Evolutionary conservation across 768 basidiomycete species (phyloP).

Genomic region (Leccinum subgranulosum): DNA sequence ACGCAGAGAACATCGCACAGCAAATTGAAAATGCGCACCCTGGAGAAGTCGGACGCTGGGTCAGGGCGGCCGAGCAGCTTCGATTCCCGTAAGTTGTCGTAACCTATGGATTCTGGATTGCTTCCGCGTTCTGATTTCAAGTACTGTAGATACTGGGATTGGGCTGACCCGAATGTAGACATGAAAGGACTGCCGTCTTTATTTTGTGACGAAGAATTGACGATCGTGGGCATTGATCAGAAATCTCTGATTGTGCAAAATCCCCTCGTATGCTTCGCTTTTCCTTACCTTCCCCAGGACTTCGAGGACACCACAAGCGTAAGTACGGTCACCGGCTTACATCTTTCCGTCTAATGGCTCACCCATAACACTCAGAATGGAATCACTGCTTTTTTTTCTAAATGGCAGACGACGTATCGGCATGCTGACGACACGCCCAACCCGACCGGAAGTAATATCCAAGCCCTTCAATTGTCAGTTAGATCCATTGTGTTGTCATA

Average conservation of each 20-base stretch:
- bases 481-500: background rate
- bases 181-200: conserved; percentile 21
- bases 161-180: conserved; percentile 22
- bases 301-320: conserved; percentile 15
- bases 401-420: conserved; percentile 20
- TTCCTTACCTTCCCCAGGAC: conserved; percentile 18
- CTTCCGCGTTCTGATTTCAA: background rate
- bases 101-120: too few relatives aligned
- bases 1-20: conserved; percentile 21
- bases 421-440: conserved; percentile 12
- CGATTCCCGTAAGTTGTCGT: conserved; percentile 26
- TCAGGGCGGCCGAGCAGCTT: conserved; percentile 19
- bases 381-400: conserved; percentile 14
- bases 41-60: conserved; percentile 18
- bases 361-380: conserved; percentile 2
- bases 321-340: background rate
- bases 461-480: conserved; percentile 14
- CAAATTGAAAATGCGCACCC: conserved; percentile 23
- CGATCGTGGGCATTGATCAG: conserved; percentile 3
- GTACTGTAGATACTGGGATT: conserved; percentile 31
- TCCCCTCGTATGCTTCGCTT: conserved; percentile 16
- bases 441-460: conserved; percentile 11
- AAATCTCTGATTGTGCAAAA: conserved; percentile 12
- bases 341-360: background rate
- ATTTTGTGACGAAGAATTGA: conserved; percentile 13